Evolutionary conservation across 2,329 filamentous ascomycete genomes (phyloP), one percentile per base, ranked within the genome.

Genomic region (Hysterium pulicare): DNA sequence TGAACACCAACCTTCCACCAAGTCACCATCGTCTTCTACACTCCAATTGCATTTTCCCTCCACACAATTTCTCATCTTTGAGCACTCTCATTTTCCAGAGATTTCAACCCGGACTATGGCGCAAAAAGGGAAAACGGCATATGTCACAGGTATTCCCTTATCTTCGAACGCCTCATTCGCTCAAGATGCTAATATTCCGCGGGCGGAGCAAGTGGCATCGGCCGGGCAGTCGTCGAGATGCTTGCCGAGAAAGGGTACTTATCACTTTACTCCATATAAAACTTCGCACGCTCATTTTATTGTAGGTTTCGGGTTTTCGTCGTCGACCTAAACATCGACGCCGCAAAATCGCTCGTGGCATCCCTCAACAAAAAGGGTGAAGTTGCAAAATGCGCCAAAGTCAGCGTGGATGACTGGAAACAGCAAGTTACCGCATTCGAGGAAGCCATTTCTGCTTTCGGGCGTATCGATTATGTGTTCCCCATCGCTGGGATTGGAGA

Each of bases 231-330:
- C 4, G 48, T 56, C 13, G 38, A 53, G 9, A 58, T 58, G 43
- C 61, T 68, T 23, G 50, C 59, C 10, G 40, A 39, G 3, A 49
- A 53, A 45, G 54, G 54, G 51, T 57, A 40, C 8, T 35, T 28
- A 33, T 16, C 24, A 22, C 20, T 20, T 4, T 5, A 3, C 15
- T 28, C 11, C 20, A 7, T 4, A 16, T 7, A 33, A 17, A 15
- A 11, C 7, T 23, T 30, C 13, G 24, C 8, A 16, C 20, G 9
- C 16, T 15, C 16, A 15, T 44, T 31, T 9, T 20, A 34, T 19
- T 34, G 52, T 33, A 74, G 71, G 10, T 72, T 77, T 46, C 68
- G 71, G 30, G 73, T 81, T 26, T 73, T 72, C 42, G 74, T 76
- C 2, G 66, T 77, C 22, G 68, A 71, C 44, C 47, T 49, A 23